A percentile compares a stretch with the other conserved stretches of the same genome.
phyloP scores from a whole-genome alignment of 148 eudicot genomes.

The Rhododendron vialii region DNA sequence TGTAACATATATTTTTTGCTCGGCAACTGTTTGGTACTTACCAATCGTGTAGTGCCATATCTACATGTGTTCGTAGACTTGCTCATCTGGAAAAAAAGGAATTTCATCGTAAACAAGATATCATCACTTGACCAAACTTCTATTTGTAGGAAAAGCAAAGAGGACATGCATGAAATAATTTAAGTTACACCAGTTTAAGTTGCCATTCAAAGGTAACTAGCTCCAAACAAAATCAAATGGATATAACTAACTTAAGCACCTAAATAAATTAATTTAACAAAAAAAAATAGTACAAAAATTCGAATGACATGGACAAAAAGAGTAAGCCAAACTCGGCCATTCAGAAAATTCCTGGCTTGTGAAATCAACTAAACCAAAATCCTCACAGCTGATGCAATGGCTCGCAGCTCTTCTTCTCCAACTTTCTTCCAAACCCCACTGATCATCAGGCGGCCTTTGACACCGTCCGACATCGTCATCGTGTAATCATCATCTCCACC shows the following conservation, averaged over 20 bases:
- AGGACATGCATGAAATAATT: not conserved
- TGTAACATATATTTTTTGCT: not conserved
- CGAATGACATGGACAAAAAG: not conserved
- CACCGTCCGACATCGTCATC: conserved; percentile 10
- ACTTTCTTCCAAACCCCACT: conserved; percentile 67
- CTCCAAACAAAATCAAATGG: not conserved
- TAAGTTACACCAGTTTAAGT: not conserved
- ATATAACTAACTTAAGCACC: not conserved
- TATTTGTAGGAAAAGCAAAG: not conserved
- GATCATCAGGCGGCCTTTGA: conserved; percentile 46
- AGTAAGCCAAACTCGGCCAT: not conserved
- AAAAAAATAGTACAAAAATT: not conserved
- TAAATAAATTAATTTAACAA: not conserved
- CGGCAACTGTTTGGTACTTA: too few species aligned
- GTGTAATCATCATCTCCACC: conserved; percentile 12
- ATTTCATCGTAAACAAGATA: not conserved
- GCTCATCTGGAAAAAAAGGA: not conserved
- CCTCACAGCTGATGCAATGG: conserved; percentile 49
- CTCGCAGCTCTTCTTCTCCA: conserved; percentile 43
- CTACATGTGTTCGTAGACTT: not conserved
- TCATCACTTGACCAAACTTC: not conserved
- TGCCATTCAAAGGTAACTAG: not conserved
- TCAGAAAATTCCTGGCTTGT: not conserved
- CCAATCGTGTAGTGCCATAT: not conserved
- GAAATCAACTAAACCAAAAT: conserved; percentile 30